Evolutionary conservation across 176 grass and related monocot genomes (phyloP).

Genomic region (Guadua angustifolia): DNA sequence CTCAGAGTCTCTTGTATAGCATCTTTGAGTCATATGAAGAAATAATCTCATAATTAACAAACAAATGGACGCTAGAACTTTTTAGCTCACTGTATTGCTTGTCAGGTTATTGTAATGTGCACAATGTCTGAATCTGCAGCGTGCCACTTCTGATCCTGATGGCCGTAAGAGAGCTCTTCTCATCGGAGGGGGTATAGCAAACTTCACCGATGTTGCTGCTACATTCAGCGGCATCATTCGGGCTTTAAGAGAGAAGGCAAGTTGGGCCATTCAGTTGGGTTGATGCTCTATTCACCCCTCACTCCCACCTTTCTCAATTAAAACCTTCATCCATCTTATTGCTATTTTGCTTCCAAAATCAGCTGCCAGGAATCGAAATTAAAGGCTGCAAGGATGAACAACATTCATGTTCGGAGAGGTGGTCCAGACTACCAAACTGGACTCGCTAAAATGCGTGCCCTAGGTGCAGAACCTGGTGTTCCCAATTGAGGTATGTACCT

Average conservation of each 20-base stretch:
- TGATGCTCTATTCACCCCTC: slow-evolving; percentile 29
- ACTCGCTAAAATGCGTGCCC: slow-evolving; percentile 87
- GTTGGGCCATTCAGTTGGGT: slow-evolving; percentile 17
- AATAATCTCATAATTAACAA: no score
- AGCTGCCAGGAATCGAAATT: slow-evolving; percentile 82
- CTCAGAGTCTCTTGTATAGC: no score
- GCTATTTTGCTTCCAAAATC: slow-evolving; percentile 1
- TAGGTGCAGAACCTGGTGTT: slow-evolving; percentile 75
- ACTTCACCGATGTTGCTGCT: slow-evolving; percentile 95
- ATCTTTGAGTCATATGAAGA: no score
- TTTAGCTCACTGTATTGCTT: not conserved
- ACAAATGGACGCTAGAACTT: not conserved
- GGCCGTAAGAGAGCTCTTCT: slow-evolving; percentile 88
- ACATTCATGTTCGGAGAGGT: slow-evolving; percentile 91
- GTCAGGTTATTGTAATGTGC: not conserved
- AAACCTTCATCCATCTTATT: slow-evolving; percentile 23
- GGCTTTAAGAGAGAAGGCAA: slow-evolving; percentile 94
- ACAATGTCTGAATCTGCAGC: slow-evolving; percentile 45
- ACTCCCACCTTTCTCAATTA: not conserved
- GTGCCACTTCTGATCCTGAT: slow-evolving; percentile 88
- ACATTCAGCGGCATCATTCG: slow-evolving; percentile 91
- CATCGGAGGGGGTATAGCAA: slow-evolving; percentile 94
- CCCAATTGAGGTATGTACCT: slow-evolving; percentile 78
- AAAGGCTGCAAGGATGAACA: slow-evolving; percentile 86
- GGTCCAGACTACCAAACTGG: slow-evolving; percentile 96